Conservation (phyloP, 345 rosid genomes). For the Heritiera fomes region DNA sequence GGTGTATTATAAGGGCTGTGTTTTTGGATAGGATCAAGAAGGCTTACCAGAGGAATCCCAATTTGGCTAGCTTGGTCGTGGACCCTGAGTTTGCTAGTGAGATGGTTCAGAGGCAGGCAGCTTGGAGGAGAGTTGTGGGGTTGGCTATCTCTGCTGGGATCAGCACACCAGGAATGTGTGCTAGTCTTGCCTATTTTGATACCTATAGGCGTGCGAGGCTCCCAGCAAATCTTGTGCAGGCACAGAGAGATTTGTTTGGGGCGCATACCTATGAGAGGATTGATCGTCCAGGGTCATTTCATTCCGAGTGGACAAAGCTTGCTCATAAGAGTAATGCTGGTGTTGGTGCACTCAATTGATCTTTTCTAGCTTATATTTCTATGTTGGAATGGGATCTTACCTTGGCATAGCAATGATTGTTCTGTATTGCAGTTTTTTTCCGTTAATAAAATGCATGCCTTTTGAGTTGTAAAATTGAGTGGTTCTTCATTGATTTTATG, state of each 20-base stretch:
- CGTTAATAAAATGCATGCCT: slow-evolving; percentile 52
- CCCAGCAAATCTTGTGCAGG: slow-evolving; percentile 91
- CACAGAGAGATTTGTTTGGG: slow-evolving; percentile 97
- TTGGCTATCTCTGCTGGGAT: slow-evolving; percentile 89
- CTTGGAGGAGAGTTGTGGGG: slow-evolving; percentile 98
- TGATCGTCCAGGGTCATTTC: slow-evolving; percentile 78
- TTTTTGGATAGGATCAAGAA: slow-evolving; percentile 96
- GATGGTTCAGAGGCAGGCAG: slow-evolving; percentile 98
- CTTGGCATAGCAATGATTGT: slow-evolving; percentile 36
- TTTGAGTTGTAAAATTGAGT: slow-evolving; percentile 7
- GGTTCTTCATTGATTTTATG: not conserved
- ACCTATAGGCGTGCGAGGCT: slow-evolving; percentile 90
- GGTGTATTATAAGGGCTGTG: slow-evolving; percentile 92
- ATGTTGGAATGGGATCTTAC: slow-evolving; percentile 24
- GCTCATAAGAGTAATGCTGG: slow-evolving; percentile 55
- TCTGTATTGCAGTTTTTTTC: slow-evolving; percentile 30
- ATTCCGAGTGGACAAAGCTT: slow-evolving; percentile 89
- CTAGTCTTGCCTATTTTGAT: slow-evolving; percentile 91
- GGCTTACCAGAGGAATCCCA: slow-evolving; percentile 91
- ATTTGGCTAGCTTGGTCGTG: slow-evolving; percentile 80
- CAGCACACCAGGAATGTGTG: slow-evolving; percentile 97
- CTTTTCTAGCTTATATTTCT: slow-evolving; percentile 23
- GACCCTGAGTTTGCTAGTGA: slow-evolving; percentile 95
- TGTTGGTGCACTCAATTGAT: slow-evolving; percentile 59
- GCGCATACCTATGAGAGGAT: slow-evolving; percentile 95